Percentiles rank a stretch among this genome's conserved stretches.
Evolutionary conservation across 805 yeast genomes (phyloP).

Genomic region (Saccharomyces jurei): DNA sequence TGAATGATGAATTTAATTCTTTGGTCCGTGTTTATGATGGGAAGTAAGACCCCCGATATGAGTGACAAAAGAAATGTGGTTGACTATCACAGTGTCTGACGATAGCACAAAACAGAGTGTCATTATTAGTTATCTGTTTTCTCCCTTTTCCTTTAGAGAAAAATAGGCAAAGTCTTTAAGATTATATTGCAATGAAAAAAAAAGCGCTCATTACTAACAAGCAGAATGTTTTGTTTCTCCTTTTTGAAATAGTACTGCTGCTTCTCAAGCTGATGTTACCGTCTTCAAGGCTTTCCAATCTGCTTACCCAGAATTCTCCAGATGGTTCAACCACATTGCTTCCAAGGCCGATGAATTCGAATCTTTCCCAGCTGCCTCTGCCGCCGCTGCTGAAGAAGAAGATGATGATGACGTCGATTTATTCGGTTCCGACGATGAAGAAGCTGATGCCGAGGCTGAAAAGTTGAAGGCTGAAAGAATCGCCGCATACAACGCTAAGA

Average conservation of each 20-base stretch:
- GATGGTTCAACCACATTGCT: slow-evolving; percentile 99
- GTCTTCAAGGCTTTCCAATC: slow-evolving; percentile 90
- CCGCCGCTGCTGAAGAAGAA: slow-evolving; percentile 52
- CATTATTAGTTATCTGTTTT: not conserved
- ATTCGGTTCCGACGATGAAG: slow-evolving; percentile 91
- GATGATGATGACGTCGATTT: slow-evolving; percentile 84
- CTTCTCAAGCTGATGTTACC: slow-evolving; percentile 92
- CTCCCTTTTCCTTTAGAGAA: not conserved
- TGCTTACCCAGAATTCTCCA: slow-evolving; percentile 86
- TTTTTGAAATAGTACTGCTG: slow-evolving; percentile 51
- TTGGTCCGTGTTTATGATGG: slow-evolving; percentile 92
- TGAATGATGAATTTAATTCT: slow-evolving; percentile 56
- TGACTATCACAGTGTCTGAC: slow-evolving; percentile 35
- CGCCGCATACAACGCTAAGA: slow-evolving; percentile 95
- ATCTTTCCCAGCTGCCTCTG: slow-evolving; percentile 67
- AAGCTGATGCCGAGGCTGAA: slow-evolving; percentile 95
- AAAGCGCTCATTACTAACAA: slow-evolving; percentile 2
- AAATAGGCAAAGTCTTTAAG: not conserved
- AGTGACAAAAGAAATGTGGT: slow-evolving; percentile 55
- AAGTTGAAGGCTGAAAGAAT: slow-evolving; percentile 94
- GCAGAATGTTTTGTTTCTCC: not conserved
- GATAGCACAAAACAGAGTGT: not conserved
- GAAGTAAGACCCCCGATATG: slow-evolving; percentile 94
- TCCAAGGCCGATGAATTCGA: slow-evolving; percentile 81
- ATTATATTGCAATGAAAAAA: not conserved